Evolutionary conservation across 2,329 filamentous ascomycete species (phyloP), one percentile per base, ranked within the genome.

Genomic region (Fusarium cicatricum): DNA sequence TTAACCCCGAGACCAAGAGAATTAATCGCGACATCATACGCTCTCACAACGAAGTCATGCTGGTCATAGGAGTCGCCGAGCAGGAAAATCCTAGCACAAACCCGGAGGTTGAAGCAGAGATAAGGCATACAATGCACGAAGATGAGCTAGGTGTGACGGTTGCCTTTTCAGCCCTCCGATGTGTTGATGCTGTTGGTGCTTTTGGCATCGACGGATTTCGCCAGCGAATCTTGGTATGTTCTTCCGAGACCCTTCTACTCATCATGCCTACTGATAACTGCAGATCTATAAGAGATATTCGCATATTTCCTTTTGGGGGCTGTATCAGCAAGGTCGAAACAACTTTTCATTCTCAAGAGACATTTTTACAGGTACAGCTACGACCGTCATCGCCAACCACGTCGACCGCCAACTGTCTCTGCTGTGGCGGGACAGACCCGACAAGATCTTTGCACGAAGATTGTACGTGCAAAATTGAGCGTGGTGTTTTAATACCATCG

Each of bases 31-130:
- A 84, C 53, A 79, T 86, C 28, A 82, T 87, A 21, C 78, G 84
- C 45, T 80, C 84, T 10, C 84, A 87, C 64, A 87, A 87, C 60
- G 84, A 87, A 60, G 84, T 87, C 4, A 87, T 87, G 84, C 77
- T 81, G 15, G 83, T 85, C 10, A 86, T 87, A 33, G 84, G 84
- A 5, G 84, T 86, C 5, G 84, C 84, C 9, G 84, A 87, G 63
- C 81, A 83, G 12, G 84, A 86, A 47, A 80, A 78, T 44, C 72
- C 72, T 8, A 65, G 66, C 4, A 68, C 72, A 17, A 74, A 76
- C 4, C 72, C 74, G 5, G 75, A 80, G 45, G 68, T 72, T 7
- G 77, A 80, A 34, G 70, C 74, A 2, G 72, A 77, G n/a, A 71
- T 72, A 12, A 73, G 75, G 11, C 81, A 84, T 58, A 71, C 77